Percentiles rank a stretch among this genome's conserved stretches.
Conservation (phyloP, 2,329 filamentous ascomycete species). For the Botryosphaeria dothidea region DNA sequence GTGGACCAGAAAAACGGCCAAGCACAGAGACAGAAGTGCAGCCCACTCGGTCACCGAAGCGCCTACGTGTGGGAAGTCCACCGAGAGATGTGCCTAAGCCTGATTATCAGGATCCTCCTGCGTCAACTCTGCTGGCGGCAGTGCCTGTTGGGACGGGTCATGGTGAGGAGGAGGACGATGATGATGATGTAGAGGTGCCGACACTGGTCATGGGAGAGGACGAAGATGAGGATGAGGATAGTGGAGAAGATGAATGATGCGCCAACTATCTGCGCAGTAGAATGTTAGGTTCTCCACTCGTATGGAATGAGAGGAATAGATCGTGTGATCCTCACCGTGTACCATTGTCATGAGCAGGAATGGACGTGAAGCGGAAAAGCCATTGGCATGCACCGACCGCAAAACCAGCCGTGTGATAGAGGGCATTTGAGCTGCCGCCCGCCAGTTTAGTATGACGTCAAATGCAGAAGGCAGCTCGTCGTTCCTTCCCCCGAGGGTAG, state of each 20-base stretch:
- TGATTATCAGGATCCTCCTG: background rate
- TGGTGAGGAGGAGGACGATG: constrained; percentile 8
- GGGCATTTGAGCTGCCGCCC: too few species aligned
- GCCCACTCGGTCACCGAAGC: constrained; percentile 6
- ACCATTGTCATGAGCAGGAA: too few species aligned
- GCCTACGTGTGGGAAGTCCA: constrained; percentile 2
- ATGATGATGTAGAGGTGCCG: constrained; percentile 18
- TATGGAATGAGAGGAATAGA: too few species aligned
- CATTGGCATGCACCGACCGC: too few species aligned
- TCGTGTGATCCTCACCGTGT: too few species aligned
- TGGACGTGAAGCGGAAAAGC: too few species aligned
- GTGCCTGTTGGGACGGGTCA: background rate
- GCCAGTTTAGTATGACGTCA: too few species aligned
- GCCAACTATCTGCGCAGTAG: too few species aligned
- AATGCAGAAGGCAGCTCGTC: too few species aligned
- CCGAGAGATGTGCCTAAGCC: background rate
- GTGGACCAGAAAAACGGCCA: constrained; percentile 9
- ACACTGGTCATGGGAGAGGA: constrained; percentile 14
- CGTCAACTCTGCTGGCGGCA: background rate
- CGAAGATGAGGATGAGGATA: constrained; percentile 2
- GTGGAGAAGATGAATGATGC: background rate
- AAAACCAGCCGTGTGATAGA: too few species aligned
- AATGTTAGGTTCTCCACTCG: too few species aligned
- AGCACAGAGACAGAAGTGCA: constrained; percentile 4
- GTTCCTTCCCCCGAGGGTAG: too few species aligned